Conservation (phyloP, 139 green algal genomes). For the Eudorina sp. region DNA sequence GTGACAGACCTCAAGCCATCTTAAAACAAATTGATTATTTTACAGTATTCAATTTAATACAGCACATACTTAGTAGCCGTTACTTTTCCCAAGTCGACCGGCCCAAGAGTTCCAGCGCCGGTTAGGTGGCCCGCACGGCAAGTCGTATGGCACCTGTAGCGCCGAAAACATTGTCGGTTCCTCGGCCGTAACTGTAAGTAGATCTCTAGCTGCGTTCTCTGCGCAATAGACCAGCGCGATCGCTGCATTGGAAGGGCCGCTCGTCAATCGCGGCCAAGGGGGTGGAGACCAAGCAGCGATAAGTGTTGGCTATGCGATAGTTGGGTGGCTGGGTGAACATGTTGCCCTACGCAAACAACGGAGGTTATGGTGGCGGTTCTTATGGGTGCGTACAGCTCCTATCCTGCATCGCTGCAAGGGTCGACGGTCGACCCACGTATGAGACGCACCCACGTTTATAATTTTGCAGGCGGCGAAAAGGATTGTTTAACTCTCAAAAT, state of each 20-base stretch:
- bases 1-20: too few relatives aligned
- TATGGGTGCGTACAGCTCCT: constrained; percentile 19
- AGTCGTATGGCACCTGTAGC: too few relatives aligned
- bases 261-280: constrained; percentile 11
- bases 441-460: neutral
- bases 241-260: neutral
- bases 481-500: neutral
- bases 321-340: neutral
- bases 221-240: neutral
- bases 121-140: too few relatives aligned
- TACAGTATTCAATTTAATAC: too few relatives aligned
- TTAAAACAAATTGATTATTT: too few relatives aligned
- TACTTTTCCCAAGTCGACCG: too few relatives aligned
- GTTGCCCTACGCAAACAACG: constrained; percentile 22
- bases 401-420: neutral
- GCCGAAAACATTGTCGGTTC: too few relatives aligned
- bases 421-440: neutral
- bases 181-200: too few relatives aligned
- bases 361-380: neutral
- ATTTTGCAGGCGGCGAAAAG: constrained; percentile 6
- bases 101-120: too few relatives aligned
- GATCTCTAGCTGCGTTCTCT: too few relatives aligned
- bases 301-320: neutral
- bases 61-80: too few relatives aligned
- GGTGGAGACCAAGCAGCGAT: too few relatives aligned